A percentile compares a stretch with the other conserved stretches of the same genome.
Evolutionary conservation across 1,284 basidiomycete species (phyloP).

Genomic region (Apiotrichum siamense): DNA sequence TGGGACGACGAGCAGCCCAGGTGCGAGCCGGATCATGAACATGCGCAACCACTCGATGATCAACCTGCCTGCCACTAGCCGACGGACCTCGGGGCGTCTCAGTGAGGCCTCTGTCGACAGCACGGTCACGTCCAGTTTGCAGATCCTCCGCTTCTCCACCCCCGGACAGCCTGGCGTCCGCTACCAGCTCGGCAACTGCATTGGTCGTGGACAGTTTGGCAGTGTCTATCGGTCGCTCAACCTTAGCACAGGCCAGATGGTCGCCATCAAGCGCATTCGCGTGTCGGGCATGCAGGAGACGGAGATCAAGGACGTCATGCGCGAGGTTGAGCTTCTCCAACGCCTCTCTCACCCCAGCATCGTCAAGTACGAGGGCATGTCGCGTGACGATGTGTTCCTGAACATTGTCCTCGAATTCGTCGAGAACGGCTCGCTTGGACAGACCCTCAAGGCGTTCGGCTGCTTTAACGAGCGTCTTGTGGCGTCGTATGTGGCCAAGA

Average conservation of each 20-base stretch:
- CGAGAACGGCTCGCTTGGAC: constrained; percentile 86
- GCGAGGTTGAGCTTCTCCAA: constrained; percentile 84
- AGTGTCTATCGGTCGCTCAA: constrained; percentile 91
- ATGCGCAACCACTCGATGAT: constrained; percentile 33
- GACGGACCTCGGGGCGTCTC: constrained; percentile 18
- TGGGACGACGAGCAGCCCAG: neutral
- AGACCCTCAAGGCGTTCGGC: constrained; percentile 84
- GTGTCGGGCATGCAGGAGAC: constrained; percentile 79
- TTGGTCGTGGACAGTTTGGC: constrained; percentile 92
- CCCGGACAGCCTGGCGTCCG: constrained; percentile 66
- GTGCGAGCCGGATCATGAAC: constrained; percentile 17
- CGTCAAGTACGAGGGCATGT: constrained; percentile 90
- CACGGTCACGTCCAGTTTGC: constrained; percentile 55
- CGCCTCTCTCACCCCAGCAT: constrained; percentile 83
- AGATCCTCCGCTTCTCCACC: constrained; percentile 72
- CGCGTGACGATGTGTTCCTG: constrained; percentile 74
- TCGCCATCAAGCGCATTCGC: constrained; percentile 86
- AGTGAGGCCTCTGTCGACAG: constrained; percentile 22
- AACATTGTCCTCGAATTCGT: constrained; percentile 93
- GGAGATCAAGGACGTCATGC: constrained; percentile 78
- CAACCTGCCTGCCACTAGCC: constrained; percentile 20
- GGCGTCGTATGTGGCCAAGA: constrained; percentile 84
- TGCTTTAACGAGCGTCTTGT: constrained; percentile 83
- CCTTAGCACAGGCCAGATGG: constrained; percentile 85
- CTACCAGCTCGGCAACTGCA: constrained; percentile 92